Evolutionary conservation across 2,329 filamentous ascomycete species (phyloP).

Genomic region (Aspergillus hiratsukae): DNA sequence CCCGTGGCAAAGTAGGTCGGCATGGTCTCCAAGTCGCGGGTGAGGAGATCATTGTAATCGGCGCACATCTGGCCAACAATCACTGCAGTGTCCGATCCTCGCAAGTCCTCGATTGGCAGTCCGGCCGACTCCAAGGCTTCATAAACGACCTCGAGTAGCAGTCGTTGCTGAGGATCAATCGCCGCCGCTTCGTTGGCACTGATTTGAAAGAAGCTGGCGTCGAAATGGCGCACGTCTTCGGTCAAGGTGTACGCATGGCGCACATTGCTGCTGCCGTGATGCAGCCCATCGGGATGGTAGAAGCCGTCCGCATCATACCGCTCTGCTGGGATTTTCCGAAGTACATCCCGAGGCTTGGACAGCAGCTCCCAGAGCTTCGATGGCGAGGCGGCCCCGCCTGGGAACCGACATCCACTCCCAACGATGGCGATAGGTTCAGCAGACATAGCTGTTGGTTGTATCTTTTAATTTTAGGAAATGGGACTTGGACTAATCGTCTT

Average conservation of each 20-base stretch:
- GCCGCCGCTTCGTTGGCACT: too few species aligned
- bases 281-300: constrained; percentile 1
- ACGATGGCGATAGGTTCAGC: constrained; percentile 11
- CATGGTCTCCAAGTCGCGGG: too few species aligned
- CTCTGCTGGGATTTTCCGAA: background rate
- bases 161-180: constrained; percentile 10
- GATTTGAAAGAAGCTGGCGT: background rate
- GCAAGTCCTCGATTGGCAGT: too few species aligned
- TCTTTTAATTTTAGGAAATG: too few species aligned
- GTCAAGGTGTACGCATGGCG: constrained; percentile 1
- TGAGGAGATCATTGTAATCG: too few species aligned
- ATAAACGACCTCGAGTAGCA: too few species aligned
- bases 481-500: too few species aligned
- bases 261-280: constrained; percentile 7
- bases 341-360: background rate
- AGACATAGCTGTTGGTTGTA: too few species aligned
- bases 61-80: too few species aligned
- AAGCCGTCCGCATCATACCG: constrained; percentile 4
- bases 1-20: too few species aligned
- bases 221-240: constrained; percentile 6
- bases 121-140: too few species aligned
- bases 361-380: constrained; percentile 6
- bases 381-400: background rate
- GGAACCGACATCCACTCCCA: constrained; percentile 10
- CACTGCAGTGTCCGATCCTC: too few species aligned